Base-by-base conservation (phyloP, 805 yeast genomes). In the Pichia kluyveri region DNA sequence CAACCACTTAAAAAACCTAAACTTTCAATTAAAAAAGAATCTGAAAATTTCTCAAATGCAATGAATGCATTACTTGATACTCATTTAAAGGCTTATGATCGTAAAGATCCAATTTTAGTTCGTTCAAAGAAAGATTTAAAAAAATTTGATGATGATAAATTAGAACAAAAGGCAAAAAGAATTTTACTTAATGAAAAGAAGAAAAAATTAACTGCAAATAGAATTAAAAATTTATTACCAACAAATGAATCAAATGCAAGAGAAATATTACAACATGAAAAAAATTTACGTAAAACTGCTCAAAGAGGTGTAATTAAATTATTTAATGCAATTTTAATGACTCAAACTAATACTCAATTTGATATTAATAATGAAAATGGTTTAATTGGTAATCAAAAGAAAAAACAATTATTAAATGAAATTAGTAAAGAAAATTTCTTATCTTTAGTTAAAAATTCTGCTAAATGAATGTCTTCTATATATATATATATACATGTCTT, bases 101-200 rank as follows among this genome's bases (percentile, higher is more conserved):
- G 97, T 60, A 76, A 76, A 41, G 96, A 90, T 62, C 99, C 99
- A 3, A 86, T 91, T 48, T 73, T 91, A 67, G 90, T 91, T 8
- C 80, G 98, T 67, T 72, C 77, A 26, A 85, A 86, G 59, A 85
- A 83, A 55, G 72, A 75, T 40, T 52, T 81, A 44, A 83, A 82
- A 66, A 82, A 86, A 55, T 74, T 85, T 48, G 96, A 90, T 56
- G 76, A 81, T 32, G 87, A 86, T 45, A 86, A 84, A 59, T 69
- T 93, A 42, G 97, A 91, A 57, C 77, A 79, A 51, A 86, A 88
- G 62, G 98, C 96, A 11, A 81, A 79, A 58, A 73, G 83, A 54
- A 77, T 81, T 19, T 52, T 91, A 17, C 65, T 79, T 14, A 74
- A 76, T 3, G 98, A 93, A 60, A 86, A 82, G 72, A 83, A 79